These are phyloP conservation scores for Phylloporus rhodoxanthus DNA, from an alignment of 768 basidiomycete species.

Conservation along the genomic window DNA sequence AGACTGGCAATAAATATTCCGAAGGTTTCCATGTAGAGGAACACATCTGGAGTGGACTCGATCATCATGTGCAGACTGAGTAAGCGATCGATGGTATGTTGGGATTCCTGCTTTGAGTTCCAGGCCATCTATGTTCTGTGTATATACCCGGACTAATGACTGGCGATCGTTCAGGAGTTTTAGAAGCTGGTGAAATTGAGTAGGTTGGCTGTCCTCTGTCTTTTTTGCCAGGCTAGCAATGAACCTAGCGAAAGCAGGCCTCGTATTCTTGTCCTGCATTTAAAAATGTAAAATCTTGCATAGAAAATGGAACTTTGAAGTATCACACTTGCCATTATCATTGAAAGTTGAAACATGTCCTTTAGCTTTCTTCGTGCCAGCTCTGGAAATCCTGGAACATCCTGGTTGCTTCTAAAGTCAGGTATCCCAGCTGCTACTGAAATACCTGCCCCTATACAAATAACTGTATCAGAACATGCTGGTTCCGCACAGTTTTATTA, in stretches of 20 bases:
- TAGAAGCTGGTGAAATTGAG: constrained; percentile 8
- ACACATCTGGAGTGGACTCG: background rate
- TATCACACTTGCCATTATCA: background rate
- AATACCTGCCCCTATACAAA: too few species aligned
- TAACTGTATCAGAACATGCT: too few species aligned
- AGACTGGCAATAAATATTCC: constrained; percentile 5
- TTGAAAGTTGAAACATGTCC: background rate
- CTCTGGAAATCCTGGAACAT: background rate
- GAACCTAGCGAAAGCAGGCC: background rate
- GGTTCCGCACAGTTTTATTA: too few species aligned
- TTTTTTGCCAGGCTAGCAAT: background rate
- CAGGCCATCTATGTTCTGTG: constrained; percentile 11
- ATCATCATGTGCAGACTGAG: background rate
- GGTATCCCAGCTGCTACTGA: background rate
- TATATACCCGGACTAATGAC: constrained; percentile 6
- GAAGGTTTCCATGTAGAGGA: constrained; percentile 6
- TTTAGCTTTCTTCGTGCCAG: background rate
- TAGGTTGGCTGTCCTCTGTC: constrained; percentile 1
- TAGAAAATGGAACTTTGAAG: background rate
- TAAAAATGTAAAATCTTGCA: background rate
- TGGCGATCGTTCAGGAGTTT: constrained; percentile 5
- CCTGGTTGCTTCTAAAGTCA: background rate
- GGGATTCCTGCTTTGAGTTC: constrained; percentile 7
- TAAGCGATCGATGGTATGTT: constrained; percentile 2
- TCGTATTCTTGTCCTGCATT: background rate